Evolutionary conservation across 108 stramenopile species (phyloP), one percentile per base, ranked within the genome.

Genomic region (Chaetoceros tenuissimus): DNA sequence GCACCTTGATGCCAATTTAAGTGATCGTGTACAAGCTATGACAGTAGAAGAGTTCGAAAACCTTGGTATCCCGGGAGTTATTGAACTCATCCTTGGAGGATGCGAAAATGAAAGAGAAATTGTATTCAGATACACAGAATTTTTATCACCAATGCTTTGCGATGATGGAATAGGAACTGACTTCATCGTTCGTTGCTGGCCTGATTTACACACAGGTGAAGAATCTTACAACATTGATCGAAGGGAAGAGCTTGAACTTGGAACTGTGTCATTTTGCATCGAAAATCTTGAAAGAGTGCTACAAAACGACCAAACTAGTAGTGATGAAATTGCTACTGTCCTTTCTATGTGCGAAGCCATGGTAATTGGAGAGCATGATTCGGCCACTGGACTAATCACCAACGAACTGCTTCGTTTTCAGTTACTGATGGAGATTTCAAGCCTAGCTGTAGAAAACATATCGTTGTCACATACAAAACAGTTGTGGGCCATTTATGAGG

Each of bases 361-460:
- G n/a, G n/a, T n/a, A n/a, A n/a, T n/a, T n/a, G n/a, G n/a, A n/a
- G n/a, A n/a, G n/a, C n/a, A n/a, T n/a, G n/a, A n/a, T n/a, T n/a
- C n/a, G n/a, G n/a, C n/a, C n/a, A n/a, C n/a, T n/a, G n/a, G n/a
- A n/a, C n/a, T n/a, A n/a, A n/a, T n/a, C n/a, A n/a, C n/a, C n/a
- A n/a, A n/a, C n/a, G n/a, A n/a, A n/a, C n/a, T n/a, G n/a, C n/a
- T n/a, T n/a, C n/a, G n/a, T n/a, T n/a, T n/a, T n/a, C n/a, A n/a
- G n/a, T n/a, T n/a, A n/a, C n/a, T n/a, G n/a, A n/a, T n/a, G n/a
- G n/a, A n/a, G n/a, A n/a, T n/a, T n/a, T n/a, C n/a, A n/a, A n/a
- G n/a, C 22, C 51, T 50, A 20, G 40, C 63, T 45, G 46, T 50
- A 21, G 24, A n/a, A 46, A 54, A 45, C 20, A 28, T n/a, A n/a